Conservation (phyloP, 2,329 filamentous ascomycete genomes). For the Cladophialophora yegresii region DNA sequence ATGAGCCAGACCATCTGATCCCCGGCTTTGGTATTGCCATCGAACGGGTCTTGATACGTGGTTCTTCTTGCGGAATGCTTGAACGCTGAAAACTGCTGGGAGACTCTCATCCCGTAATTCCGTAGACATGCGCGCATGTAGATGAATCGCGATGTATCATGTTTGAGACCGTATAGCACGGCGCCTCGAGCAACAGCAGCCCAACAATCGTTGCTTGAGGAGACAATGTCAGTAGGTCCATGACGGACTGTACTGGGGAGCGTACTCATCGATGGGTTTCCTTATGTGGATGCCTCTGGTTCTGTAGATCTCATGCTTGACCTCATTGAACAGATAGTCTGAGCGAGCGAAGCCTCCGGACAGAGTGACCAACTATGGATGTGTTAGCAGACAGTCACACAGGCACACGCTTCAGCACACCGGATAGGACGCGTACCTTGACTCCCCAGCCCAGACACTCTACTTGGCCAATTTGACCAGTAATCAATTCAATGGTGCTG, state of each 20-base stretch:
- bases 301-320: neutral
- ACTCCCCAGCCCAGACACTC: neutral
- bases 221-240: neutral
- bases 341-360: conserved; percentile 1
- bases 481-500: neutral
- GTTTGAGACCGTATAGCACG: neutral
- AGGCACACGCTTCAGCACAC: neutral
- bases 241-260: too few relatives aligned
- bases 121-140: neutral
- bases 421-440: neutral
- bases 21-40: conserved; percentile 5
- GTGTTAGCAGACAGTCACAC: neutral
- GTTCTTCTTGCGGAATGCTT: neutral
- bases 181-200: conserved; percentile 4
- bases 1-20: neutral
- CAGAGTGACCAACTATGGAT: neutral
- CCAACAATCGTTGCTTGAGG: neutral
- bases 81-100: neutral
- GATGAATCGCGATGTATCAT: neutral
- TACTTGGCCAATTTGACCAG: conserved; percentile 1
- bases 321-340: neutral
- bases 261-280: neutral
- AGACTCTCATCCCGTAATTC: neutral
- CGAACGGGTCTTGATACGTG: conserved; percentile 6
- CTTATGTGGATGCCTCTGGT: neutral